Percentiles rank a stretch among this genome's conserved stretches.
phyloP scores from a whole-genome alignment of 1,139 yeast genomes.

The Hemisphaericaspora lyxosophila region DNA sequence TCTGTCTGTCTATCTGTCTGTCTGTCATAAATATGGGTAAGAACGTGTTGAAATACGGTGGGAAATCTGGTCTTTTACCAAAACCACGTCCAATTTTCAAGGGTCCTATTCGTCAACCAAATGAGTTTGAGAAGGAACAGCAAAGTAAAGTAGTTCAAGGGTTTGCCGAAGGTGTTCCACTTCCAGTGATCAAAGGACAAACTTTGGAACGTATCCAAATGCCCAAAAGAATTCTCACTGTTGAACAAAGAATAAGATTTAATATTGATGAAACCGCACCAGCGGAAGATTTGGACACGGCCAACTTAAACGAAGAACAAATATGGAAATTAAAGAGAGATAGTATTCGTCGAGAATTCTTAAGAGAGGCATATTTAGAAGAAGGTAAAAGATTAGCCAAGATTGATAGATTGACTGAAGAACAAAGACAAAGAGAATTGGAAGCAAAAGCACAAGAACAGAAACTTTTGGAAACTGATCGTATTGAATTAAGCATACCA shows the following conservation, averaged over 20 bases:
- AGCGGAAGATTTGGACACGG: conserved; percentile 28
- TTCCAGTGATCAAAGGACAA: conserved; percentile 62
- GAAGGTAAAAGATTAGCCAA: conserved; percentile 56
- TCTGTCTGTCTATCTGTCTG: too few relatives aligned
- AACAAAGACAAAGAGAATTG: conserved; percentile 18
- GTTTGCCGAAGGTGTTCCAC: conserved; percentile 71
- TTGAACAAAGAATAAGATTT: conserved; percentile 53
- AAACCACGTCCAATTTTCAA: conserved; percentile 70
- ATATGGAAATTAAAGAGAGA: conserved; percentile 58
- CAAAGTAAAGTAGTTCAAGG: conserved; percentile 58
- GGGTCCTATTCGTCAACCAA: conserved; percentile 57
- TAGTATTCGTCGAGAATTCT: conserved; percentile 70
- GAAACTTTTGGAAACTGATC: conserved; percentile 33
- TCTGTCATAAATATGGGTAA: conserved; percentile 41
- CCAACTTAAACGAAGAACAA: conserved; percentile 50
- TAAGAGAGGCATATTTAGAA: conserved; percentile 61
- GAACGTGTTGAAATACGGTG: conserved; percentile 51
- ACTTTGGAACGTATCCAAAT: conserved; percentile 37
- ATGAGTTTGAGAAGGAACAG: conserved; percentile 30
- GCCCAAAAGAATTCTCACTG: conserved; percentile 55
- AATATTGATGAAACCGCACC: conserved; percentile 47
- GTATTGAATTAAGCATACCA: conserved; percentile 65
- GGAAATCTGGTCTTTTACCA: conserved; percentile 86
- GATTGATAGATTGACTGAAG: conserved; percentile 35
- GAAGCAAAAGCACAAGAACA: conserved; percentile 27